phyloP scores from a whole-genome alignment of 352 stramenopile genomes.

The Hyaloperonospora arabidopsidis region DNA sequence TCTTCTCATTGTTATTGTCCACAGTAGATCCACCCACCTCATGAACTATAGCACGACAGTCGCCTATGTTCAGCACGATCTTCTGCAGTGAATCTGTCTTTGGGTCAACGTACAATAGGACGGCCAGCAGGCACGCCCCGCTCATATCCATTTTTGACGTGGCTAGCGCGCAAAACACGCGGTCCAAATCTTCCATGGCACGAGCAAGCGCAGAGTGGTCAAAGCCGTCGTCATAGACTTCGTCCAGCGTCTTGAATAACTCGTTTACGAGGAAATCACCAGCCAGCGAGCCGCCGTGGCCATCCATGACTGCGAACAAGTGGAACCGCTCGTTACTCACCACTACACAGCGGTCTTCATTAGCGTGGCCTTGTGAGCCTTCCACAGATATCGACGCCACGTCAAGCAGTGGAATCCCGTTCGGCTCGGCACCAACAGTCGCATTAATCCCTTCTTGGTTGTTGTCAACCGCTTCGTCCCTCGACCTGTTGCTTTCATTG shows the following conservation, averaged over 20 bases:
- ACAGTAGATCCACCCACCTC: conserved; percentile 18
- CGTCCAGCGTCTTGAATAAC: conserved; percentile 40
- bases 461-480: too few species aligned
- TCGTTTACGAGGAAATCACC: conserved; percentile 48
- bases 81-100: conserved; percentile 29
- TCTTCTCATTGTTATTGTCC: conserved; percentile 5
- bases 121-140: conserved; percentile 53
- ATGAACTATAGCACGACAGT: conserved; percentile 56
- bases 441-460: conserved; percentile 7
- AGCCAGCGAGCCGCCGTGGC: conserved; percentile 53
- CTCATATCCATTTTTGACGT: conserved; percentile 40
- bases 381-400: conserved; percentile 39
- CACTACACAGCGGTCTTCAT: conserved; percentile 63
- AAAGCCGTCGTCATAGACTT: conserved; percentile 33
- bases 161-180: conserved; percentile 34
- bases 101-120: conserved; percentile 43
- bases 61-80: conserved; percentile 65
- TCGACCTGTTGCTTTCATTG: too few species aligned
- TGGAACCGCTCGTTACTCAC: conserved; percentile 44
- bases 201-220: conserved; percentile 21
- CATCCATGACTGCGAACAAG: conserved; percentile 66
- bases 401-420: conserved; percentile 30
- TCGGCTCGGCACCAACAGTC: conserved; percentile 19
- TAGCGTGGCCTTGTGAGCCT: conserved; percentile 45
- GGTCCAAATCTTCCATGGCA: conserved; percentile 44